These are phyloP conservation scores for Alternaria infectoria DNA, from an alignment of 2,329 filamentous ascomycete species.

Conservation along the genomic window DNA sequence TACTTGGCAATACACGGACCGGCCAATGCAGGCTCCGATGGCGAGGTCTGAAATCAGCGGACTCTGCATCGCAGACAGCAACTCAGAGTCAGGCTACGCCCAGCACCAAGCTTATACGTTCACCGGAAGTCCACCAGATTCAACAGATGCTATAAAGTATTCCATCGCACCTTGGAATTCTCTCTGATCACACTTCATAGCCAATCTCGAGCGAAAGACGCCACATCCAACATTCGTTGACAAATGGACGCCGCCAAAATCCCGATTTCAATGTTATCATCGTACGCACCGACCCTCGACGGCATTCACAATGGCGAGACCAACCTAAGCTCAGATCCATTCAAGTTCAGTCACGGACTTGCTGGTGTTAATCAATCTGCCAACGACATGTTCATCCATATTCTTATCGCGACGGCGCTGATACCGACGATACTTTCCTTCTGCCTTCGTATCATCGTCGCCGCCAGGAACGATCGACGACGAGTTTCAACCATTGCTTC, in stretches of 20 bases:
- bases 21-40: not conserved
- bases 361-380: constrained; percentile 51
- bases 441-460: constrained; percentile 5
- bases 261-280: not conserved
- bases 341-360: constrained; percentile 49
- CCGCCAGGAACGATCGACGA: constrained; percentile 15
- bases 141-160: not conserved
- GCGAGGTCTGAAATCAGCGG: not conserved
- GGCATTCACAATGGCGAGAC: constrained; percentile 12
- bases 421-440: constrained; percentile 8
- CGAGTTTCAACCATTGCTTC: constrained; percentile 11
- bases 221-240: not conserved
- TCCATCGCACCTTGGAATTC: not conserved
- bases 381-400: constrained; percentile 48
- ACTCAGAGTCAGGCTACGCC: not conserved
- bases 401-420: constrained; percentile 17
- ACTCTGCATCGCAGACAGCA: not conserved
- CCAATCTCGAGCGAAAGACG: not conserved
- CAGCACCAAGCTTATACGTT: not conserved
- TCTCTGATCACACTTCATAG: not conserved
- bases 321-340: constrained; percentile 22
- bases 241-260: not conserved
- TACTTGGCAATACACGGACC: not conserved
- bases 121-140: not conserved
- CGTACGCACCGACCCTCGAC: constrained; percentile 1